These are phyloP conservation scores for Sphagnum fallax DNA, from an alignment of 228 moss, liverwort and hornwort genomes.

Conservation along the genomic window DNA sequence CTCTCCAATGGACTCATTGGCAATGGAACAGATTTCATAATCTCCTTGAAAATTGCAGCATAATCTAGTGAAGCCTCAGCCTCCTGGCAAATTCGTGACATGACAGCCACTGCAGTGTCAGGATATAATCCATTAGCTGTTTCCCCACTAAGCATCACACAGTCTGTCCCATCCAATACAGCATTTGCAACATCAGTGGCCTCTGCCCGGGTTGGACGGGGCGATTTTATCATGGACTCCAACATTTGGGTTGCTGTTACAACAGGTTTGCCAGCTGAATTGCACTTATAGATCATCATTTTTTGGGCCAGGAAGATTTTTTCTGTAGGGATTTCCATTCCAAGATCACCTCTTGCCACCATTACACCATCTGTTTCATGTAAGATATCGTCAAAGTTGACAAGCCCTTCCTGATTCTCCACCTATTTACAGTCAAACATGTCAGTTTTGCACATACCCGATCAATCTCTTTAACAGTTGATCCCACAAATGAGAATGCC, in stretches of 20 bases:
- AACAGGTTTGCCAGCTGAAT: constrained; percentile 81
- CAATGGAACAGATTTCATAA: constrained; percentile 67
- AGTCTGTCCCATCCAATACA: constrained; percentile 90
- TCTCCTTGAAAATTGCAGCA: constrained; percentile 73
- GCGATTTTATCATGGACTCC: constrained; percentile 86
- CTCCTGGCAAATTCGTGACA: constrained; percentile 93
- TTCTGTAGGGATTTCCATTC: constrained; percentile 93
- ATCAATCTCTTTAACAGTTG: no score
- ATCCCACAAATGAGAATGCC: no score
- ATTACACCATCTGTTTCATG: constrained; percentile 80
- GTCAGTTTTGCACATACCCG: no score
- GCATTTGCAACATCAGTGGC: constrained; percentile 96
- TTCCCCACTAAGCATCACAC: constrained; percentile 95
- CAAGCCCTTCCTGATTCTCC: constrained; percentile 87
- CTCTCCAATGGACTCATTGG: constrained; percentile 96
- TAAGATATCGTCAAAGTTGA: constrained; percentile 89
- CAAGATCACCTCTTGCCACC: constrained; percentile 56
- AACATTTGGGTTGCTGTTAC: constrained; percentile 93
- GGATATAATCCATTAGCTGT: constrained; percentile 89
- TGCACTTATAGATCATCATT: constrained; percentile 96
- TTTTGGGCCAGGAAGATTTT: constrained; percentile 92
- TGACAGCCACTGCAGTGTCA: constrained; percentile 55
- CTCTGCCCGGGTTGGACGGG: constrained; percentile 89
- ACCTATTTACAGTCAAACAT: constrained; percentile 28
- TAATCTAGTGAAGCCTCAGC: constrained; percentile 93